These are phyloP conservation scores for Codiaeum variegatum DNA, from an alignment of 441 rosid species.

Conservation along the genomic window DNA sequence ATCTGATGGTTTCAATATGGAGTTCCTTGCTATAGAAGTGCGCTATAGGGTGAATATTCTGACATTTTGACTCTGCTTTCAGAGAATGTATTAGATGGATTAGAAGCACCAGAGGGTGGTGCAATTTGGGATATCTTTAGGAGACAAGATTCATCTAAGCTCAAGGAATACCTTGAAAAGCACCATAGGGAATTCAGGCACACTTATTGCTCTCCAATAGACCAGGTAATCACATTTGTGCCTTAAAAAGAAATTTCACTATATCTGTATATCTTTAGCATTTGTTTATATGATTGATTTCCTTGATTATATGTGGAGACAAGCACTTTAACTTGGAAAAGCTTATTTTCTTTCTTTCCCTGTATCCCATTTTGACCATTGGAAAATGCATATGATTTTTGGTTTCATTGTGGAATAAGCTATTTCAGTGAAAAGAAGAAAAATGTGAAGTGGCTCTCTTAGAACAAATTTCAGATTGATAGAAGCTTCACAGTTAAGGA, in stretches of 20 bases:
- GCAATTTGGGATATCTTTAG: conserved; percentile 74
- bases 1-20: not conserved
- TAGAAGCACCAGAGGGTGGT: conserved; percentile 34
- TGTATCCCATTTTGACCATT: not conserved
- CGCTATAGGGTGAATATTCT: not conserved
- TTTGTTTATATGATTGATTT: not conserved
- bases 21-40: not conserved
- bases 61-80: not conserved
- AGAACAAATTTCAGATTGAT: not conserved
- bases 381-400: not conserved
- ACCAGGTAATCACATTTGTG: conserved; percentile 32
- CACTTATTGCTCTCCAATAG: conserved; percentile 36
- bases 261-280: not conserved
- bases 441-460: not conserved
- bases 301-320: not conserved
- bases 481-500: not conserved
- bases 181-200: conserved; percentile 59
- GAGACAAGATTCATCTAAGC: conserved; percentile 55
- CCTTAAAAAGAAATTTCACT: not conserved
- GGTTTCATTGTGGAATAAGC: not conserved
- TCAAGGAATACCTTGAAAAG: conserved; percentile 45
- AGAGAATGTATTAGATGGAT: conserved; percentile 24
- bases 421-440: not conserved
- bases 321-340: not conserved
- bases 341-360: not conserved